phyloP scores from a whole-genome alignment of 1,284 basidiomycete species.

The Chondrostereum purpureum region DNA sequence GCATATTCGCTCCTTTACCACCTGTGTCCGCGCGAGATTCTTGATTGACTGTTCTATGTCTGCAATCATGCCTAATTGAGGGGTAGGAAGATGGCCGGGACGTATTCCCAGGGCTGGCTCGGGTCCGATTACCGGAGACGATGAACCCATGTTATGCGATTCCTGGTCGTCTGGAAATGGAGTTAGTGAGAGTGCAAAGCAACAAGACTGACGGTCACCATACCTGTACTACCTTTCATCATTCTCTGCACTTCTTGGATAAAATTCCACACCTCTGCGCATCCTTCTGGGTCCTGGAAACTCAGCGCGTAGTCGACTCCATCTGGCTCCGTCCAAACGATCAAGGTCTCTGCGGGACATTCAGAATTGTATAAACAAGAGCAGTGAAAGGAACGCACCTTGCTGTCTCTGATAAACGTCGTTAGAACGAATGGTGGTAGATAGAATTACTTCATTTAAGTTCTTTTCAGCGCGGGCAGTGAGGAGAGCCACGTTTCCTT shows the following conservation, averaged over 20 bases:
- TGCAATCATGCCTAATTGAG: conserved; percentile 62
- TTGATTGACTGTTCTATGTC: conserved; percentile 78
- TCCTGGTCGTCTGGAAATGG: conserved; percentile 34
- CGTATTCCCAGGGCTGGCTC: conserved; percentile 62
- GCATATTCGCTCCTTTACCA: conserved; percentile 73
- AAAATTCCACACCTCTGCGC: conserved; percentile 96
- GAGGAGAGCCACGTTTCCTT: conserved; percentile 73
- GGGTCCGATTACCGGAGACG: conserved; percentile 52
- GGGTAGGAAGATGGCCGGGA: conserved; percentile 63
- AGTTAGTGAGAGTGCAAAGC: conserved; percentile 10
- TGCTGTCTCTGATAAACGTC: conserved; percentile 92
- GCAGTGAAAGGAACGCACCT: conserved; percentile 41
- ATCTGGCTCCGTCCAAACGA: conserved; percentile 97
- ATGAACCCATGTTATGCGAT: conserved; percentile 33
- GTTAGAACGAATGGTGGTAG: conserved; percentile 68
- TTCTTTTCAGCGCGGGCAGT: conserved; percentile 79
- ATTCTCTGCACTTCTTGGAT: conserved; percentile 92
- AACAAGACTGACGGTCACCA: conserved; percentile 34
- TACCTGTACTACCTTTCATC: conserved; percentile 57
- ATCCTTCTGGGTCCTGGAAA: conserved; percentile 96
- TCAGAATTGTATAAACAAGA: conserved; percentile 9
- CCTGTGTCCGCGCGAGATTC: conserved; percentile 54
- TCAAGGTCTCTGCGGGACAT: conserved; percentile 75
- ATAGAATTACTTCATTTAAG: conserved; percentile 63
- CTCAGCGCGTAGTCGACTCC: conserved; percentile 94